These are phyloP conservation scores for Pseudogymnoascus sp. DNA, from an alignment of 2,329 filamentous ascomycete genomes.

Conservation along the genomic window DNA sequence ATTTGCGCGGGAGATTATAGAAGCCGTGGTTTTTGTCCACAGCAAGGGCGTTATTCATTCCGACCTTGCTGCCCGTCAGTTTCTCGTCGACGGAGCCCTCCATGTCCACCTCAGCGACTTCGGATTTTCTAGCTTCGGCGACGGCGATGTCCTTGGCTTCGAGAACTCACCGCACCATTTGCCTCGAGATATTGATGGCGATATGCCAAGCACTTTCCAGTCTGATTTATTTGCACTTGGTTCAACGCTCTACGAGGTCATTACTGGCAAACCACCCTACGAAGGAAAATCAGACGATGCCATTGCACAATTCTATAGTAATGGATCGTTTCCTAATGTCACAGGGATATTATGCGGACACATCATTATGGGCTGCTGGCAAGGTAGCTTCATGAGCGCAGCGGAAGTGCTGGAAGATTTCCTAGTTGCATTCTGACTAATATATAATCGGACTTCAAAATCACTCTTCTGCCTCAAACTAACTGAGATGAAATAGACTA, in stretches of 20 bases:
- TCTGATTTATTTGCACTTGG: constrained; percentile 4
- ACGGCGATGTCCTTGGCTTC: neutral
- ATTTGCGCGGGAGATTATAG: neutral
- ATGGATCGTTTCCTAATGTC: neutral
- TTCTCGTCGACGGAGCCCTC: neutral
- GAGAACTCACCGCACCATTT: neutral
- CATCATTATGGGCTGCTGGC: neutral
- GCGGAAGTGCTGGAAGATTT: too few relatives aligned
- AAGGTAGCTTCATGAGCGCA: too few relatives aligned
- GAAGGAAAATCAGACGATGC: neutral
- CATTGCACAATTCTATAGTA: neutral
- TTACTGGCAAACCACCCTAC: neutral
- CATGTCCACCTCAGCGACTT: neutral
- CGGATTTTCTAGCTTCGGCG: neutral
- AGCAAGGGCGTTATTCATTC: neutral
- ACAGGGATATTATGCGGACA: neutral
- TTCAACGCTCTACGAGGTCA: constrained; percentile 1
- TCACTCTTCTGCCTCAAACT: too few relatives aligned
- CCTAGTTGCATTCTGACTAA: too few relatives aligned
- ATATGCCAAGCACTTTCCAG: neutral
- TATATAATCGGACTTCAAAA: too few relatives aligned
- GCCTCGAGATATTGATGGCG: neutral
- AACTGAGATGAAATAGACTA: too few relatives aligned
- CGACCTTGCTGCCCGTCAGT: neutral
- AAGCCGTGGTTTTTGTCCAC: neutral